phyloP scores from a whole-genome alignment of 148 eudicot genomes.

The Pharnaceum exiguum region DNA sequence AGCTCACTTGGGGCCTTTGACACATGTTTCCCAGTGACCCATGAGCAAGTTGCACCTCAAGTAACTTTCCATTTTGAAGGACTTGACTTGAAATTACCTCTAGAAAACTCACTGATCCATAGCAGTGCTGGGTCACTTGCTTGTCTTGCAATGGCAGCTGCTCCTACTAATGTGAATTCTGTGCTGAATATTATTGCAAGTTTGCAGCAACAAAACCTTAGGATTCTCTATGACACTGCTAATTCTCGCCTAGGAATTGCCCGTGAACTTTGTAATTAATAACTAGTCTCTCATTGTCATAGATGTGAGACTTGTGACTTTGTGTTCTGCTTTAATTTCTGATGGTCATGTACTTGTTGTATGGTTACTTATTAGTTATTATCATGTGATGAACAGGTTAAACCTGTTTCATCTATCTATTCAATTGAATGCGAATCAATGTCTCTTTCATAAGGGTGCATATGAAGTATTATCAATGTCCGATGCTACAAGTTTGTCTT shows the following conservation, averaged over 20 bases:
- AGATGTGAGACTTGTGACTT: too few relatives aligned
- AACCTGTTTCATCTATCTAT: too few relatives aligned
- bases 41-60: constrained; percentile 48
- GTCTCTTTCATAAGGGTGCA: too few relatives aligned
- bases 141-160: constrained; percentile 79
- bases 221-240: constrained; percentile 62
- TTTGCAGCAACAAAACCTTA: constrained; percentile 86
- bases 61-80: constrained; percentile 60
- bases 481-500: too few relatives aligned
- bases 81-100: constrained; percentile 52
- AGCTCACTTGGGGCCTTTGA: constrained; percentile 69
- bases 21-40: constrained; percentile 65
- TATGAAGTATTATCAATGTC: too few relatives aligned
- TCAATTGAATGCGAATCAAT: too few relatives aligned
- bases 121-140: constrained; percentile 62
- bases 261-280: constrained; percentile 71
- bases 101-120: constrained; percentile 80
- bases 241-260: constrained; percentile 73
- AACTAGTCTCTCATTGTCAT: not conserved
- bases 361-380: too few relatives aligned
- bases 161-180: constrained; percentile 55
- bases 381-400: not conserved
- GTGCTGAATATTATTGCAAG: constrained; percentile 75
- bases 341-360: too few relatives aligned
- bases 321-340: too few relatives aligned